phyloP scores from a whole-genome alignment of 1,284 basidiomycete species.

The Neotropicomus parvogracilis region DNA sequence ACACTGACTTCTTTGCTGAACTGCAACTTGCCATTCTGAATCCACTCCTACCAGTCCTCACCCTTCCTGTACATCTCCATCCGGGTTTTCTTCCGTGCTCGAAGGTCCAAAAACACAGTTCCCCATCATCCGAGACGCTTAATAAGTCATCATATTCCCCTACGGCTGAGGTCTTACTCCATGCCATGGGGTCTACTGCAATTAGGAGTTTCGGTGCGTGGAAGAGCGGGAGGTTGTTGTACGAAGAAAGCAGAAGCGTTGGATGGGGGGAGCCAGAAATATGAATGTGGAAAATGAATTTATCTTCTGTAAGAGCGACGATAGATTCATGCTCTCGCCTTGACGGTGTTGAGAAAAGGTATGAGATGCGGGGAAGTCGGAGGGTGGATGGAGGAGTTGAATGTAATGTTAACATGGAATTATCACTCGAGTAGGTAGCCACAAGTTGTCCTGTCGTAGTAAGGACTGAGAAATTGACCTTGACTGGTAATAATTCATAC shows the following conservation, averaged over 20 bases:
- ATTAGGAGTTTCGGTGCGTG: constrained; percentile 55
- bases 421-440: constrained; percentile 38
- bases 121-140: constrained; percentile 70
- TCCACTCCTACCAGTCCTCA: constrained; percentile 64
- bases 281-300: constrained; percentile 51
- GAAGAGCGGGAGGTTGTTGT: constrained; percentile 48
- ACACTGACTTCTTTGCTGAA: constrained; percentile 83
- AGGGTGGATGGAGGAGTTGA: constrained; percentile 45
- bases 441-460: constrained; percentile 30
- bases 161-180: constrained; percentile 50
- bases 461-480: constrained; percentile 1
- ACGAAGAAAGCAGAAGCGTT: constrained; percentile 41
- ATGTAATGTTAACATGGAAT: constrained; percentile 47
- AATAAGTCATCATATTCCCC: constrained; percentile 70
- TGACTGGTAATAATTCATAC: constrained; percentile 20
- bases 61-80: constrained; percentile 72
- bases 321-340: constrained; percentile 49
- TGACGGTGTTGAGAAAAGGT: constrained; percentile 64
- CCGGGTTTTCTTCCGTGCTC: constrained; percentile 41
- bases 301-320: constrained; percentile 56
- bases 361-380: constrained; percentile 48
- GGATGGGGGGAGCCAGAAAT: constrained; percentile 33
- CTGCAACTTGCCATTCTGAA: constrained; percentile 77
- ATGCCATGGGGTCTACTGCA: constrained; percentile 90
- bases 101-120: constrained; percentile 79